Conservation (phyloP, 2,329 filamentous ascomycete genomes). For the Ophiostoma ips region DNA sequence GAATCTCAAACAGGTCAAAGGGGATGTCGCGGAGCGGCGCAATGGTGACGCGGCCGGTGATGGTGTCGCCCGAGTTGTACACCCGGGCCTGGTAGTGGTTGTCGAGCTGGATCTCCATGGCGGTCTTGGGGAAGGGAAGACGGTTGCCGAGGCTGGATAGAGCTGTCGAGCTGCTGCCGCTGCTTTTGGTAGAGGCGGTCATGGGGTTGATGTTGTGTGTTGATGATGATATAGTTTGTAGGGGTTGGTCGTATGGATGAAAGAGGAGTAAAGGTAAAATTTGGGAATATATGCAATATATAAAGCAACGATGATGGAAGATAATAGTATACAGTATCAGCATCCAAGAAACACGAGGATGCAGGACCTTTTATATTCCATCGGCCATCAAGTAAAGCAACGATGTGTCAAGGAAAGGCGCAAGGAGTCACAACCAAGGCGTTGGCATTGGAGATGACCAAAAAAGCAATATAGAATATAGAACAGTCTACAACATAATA, state of each 20-base stretch:
- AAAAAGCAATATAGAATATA: neutral
- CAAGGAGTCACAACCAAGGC: neutral
- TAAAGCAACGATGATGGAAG: no score
- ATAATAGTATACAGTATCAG: no score
- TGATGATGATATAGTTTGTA: no score
- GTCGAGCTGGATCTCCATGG: conserved; percentile 35
- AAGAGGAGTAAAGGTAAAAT: no score
- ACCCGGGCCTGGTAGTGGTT: conserved; percentile 41
- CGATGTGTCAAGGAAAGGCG: neutral
- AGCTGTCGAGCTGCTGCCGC: conserved; percentile 8
- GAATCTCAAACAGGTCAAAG: conserved; percentile 38
- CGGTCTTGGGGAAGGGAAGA: conserved; percentile 15
- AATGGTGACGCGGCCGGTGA: conserved; percentile 36
- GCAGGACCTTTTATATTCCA: no score
- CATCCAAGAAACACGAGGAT: no score
- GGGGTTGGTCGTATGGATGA: no score
- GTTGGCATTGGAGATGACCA: no score
- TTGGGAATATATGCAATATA: no score
- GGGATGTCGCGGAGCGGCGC: conserved; percentile 29
- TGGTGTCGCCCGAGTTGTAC: conserved; percentile 39
- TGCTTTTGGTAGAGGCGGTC: conserved; percentile 8
- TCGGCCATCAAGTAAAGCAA: no score
- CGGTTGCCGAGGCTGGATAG: conserved; percentile 7
- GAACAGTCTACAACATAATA: neutral
- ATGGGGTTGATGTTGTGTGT: no score